Evolutionary conservation across 495 filamentous ascomycete genomes (phyloP).

Genomic region (Lichenothelia convexa): DNA sequence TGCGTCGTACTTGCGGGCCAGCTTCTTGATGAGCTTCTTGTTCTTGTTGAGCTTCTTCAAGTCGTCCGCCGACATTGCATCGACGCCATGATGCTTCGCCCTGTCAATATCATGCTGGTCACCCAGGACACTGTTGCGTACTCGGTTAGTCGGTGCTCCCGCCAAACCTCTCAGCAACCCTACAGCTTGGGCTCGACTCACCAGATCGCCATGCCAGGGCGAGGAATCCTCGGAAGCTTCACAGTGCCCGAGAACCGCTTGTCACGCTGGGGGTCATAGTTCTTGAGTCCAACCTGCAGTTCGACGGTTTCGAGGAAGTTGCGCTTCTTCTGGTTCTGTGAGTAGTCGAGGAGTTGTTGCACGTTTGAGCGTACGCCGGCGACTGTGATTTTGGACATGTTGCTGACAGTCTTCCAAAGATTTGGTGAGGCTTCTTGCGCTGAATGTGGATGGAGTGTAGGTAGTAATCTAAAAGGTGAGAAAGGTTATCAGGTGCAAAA

Average conservation of each 20-base stretch:
- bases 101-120: slow-evolving; percentile 99
- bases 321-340: slow-evolving; percentile 92
- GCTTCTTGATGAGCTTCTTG: slow-evolving; percentile 99
- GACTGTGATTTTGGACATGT: slow-evolving; percentile 20
- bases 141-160: slow-evolving; percentile 7
- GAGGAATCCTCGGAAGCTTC: slow-evolving; percentile 74
- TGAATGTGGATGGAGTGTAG: too few relatives aligned
- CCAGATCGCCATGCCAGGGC: slow-evolving; percentile 90
- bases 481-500: too few relatives aligned
- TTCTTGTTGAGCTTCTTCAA: slow-evolving; percentile 99
- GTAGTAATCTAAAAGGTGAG: too few relatives aligned
- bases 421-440: too few relatives aligned
- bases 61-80: slow-evolving; percentile 94
- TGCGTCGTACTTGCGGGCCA: slow-evolving; percentile 98
- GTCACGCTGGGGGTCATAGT: slow-evolving; percentile 91
- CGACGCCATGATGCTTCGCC: slow-evolving; percentile 92
- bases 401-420: slow-evolving; percentile 16
- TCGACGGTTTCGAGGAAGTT: slow-evolving; percentile 96
- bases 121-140: slow-evolving; percentile 57
- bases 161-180: slow-evolving; percentile 1
- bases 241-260: slow-evolving; percentile 99
- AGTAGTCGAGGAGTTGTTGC: slow-evolving; percentile 15
- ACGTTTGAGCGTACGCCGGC: slow-evolving; percentile 16
- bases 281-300: slow-evolving; percentile 99
- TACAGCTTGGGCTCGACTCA: slow-evolving; percentile 25